Evolutionary conservation across 2,329 filamentous ascomycete genomes (phyloP).

Genomic region (Xylaria sp.): DNA sequence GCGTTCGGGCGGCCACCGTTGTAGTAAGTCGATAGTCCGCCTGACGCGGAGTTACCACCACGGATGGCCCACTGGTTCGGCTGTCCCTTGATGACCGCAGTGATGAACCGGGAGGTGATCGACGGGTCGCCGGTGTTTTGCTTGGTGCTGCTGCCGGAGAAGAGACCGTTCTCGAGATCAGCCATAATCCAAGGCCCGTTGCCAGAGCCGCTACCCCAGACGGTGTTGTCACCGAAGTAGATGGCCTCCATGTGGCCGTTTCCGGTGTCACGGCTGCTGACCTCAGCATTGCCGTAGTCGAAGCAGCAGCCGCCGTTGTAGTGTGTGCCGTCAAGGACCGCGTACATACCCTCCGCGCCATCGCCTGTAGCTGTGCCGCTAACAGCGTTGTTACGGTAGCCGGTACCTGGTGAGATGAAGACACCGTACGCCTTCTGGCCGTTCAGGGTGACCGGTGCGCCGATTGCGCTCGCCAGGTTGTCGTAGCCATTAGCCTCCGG

Average conservation of each 20-base stretch:
- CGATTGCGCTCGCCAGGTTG: conserved; percentile 67
- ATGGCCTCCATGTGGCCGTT: conserved; percentile 76
- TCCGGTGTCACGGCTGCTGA: conserved; percentile 62
- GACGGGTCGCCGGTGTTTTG: conserved; percentile 64
- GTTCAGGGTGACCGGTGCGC: conserved; percentile 69
- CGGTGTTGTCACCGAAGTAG: conserved; percentile 67
- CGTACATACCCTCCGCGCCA: conserved; percentile 68
- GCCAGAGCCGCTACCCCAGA: conserved; percentile 67
- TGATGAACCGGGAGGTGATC: conserved; percentile 66
- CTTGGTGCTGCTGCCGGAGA: conserved; percentile 61
- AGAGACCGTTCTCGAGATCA: conserved; percentile 74
- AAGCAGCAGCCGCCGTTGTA: conserved; percentile 68
- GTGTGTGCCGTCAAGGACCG: conserved; percentile 68
- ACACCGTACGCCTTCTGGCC: conserved; percentile 72
- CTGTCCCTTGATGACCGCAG: conserved; percentile 65
- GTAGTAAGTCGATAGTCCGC: conserved; percentile 63
- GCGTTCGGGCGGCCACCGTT: conserved; percentile 58
- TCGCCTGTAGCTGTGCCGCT: conserved; percentile 66
- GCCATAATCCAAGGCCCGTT: conserved; percentile 75
- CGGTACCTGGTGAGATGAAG: conserved; percentile 68
- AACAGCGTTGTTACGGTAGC: conserved; percentile 68
- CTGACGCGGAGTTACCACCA: conserved; percentile 65
- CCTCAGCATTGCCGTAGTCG: conserved; percentile 68
- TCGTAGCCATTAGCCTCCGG: conserved; percentile 67
- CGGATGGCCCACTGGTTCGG: conserved; percentile 68